Evolutionary conservation across 352 stramenopile species (phyloP), one percentile per base, ranked within the genome.

Genomic region (Phytophthora tentaculata): DNA sequence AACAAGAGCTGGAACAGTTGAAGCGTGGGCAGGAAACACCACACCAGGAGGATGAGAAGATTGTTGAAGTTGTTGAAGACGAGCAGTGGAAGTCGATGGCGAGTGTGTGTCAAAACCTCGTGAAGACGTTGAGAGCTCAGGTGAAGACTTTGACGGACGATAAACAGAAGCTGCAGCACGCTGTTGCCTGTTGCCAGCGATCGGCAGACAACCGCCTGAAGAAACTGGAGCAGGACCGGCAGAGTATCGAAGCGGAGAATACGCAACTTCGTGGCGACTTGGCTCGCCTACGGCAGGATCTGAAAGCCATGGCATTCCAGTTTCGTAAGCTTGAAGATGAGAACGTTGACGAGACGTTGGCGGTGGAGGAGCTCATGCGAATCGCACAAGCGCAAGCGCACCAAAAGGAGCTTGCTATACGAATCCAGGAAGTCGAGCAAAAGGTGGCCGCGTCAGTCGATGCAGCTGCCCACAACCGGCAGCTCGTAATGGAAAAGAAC

Each of bases 221-320:
- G 56, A 29, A 20, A 17, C 22, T 75, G 3, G 62, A 71, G 9
- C 47, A 47, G 16, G 62, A 61, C 29, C 52, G 62, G 14, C 35
- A 71, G 32, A 45, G 26, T 2, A 52, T 64, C 52, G 56, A 76
- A 17, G 41, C 13, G 12, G 63, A 76, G 14, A 76, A 72, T 43
- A 1, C 1, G 14, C 48, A n/a, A 0, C 68, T 76, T 49, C 63
- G 64, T 52, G 23, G 14, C 24, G 57, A 65, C 23, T 57, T 64
- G 19, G n/a, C 37, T 50, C 54, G 41, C 9, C 16, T 76, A 0
- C 37, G 50, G 14, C 44, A 61, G n/a, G 12, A 44, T 23, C n/a
- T 68, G 24, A 45, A 57, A 47, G n/a, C 5, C 8, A 23, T 75
- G 43, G 22, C 44, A 8, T 9, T 48, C 1, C 61, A 71, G n/a